Base-by-base conservation (phyloP, 257 asterid species). In the Jacaranda copaia region DNA sequence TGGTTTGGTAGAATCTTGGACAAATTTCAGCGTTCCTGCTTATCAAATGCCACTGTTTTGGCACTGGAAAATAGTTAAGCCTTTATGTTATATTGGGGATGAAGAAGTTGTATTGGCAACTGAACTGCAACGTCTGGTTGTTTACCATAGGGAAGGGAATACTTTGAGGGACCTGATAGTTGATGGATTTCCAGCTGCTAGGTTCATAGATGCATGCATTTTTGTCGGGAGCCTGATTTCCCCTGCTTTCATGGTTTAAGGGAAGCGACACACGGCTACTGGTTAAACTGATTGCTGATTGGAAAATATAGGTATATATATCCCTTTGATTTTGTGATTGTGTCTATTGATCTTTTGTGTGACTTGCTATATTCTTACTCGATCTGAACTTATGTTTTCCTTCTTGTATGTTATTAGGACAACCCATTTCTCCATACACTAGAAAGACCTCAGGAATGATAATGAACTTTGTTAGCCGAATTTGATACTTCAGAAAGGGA, bases 1-100 rank as follows among this genome's bases (percentile, higher is more conserved):
- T 62, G 83, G 86, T 1, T 64, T 73, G 11, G 68, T 39, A 20
- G 77, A 79, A 4, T 83, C 87, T 12, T 86, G 86, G 86, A 74
- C 51, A 4, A 83, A 79, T 32, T 38, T 83, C 18, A 70, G 53
- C 5, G 18, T 83, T 59, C 5, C 38, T 49, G 65, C 3, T 40
- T 61, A 25, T n/a, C 19, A 49, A 25, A 11, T 2, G 1, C 32
- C 32, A 25, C 2, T 2, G 32, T n/a, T n/a, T n/a, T 25, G 32
- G 32, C 32, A 25, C 1, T 4, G 15, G 36, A 66, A 65, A 49
- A 14, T 5, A 15, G 19, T 77, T 43, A 75, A 8, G 38, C 79
- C 80, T 35, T 38, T 82, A 36, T 82, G 74, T 53, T 75, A 52
- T 15, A 25, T 49, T 8, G 53, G 66, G 9, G 82, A 77, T 3